phyloP scores from a whole-genome alignment of 768 basidiomycete genomes.

The Xerocomellus amylosporus region DNA sequence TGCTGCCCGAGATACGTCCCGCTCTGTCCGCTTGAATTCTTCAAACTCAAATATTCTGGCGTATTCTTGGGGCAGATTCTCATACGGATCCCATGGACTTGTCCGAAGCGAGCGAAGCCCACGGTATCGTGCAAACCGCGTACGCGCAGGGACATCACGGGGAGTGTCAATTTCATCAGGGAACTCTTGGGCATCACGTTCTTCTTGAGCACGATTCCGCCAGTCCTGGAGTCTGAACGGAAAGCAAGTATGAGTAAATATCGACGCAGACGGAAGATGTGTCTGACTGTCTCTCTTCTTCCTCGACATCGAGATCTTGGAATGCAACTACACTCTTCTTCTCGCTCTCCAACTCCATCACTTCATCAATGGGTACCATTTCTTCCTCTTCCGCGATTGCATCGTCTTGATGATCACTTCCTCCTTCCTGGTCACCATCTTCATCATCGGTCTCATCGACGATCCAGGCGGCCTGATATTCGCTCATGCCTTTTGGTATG shows the following conservation, averaged over 20 bases:
- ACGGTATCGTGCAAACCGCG: conserved; percentile 88
- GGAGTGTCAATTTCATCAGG: conserved; percentile 98
- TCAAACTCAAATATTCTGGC: conserved; percentile 96
- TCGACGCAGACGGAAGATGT: not conserved
- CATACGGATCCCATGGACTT: conserved; percentile 96
- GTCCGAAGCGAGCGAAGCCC: conserved; percentile 91
- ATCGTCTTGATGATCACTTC: conserved; percentile 41
- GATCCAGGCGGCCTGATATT: conserved; percentile 98
- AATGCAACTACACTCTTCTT: conserved; percentile 54
- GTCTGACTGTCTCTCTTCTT: conserved; percentile 83
- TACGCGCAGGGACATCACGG: conserved; percentile 70
- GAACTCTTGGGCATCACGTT: conserved; percentile 81
- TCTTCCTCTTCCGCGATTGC: conserved; percentile 54
- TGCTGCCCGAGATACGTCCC: conserved; percentile 61
- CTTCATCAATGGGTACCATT: conserved; percentile 55
- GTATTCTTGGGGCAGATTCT: conserved; percentile 92
- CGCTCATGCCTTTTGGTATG: conserved; percentile 93
- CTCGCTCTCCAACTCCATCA: conserved; percentile 55
- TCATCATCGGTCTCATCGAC: conserved; percentile 76
- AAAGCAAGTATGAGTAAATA: not conserved
- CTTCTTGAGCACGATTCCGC: conserved; percentile 68
- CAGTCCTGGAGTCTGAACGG: conserved; percentile 61
- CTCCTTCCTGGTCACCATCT: conserved; percentile 44
- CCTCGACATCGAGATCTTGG: conserved; percentile 76
- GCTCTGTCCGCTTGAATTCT: conserved; percentile 84